Evolutionary conservation across 345 rosid genomes (phyloP), one percentile per base, ranked within the genome.

Genomic region (Hypericum perforatum): DNA sequence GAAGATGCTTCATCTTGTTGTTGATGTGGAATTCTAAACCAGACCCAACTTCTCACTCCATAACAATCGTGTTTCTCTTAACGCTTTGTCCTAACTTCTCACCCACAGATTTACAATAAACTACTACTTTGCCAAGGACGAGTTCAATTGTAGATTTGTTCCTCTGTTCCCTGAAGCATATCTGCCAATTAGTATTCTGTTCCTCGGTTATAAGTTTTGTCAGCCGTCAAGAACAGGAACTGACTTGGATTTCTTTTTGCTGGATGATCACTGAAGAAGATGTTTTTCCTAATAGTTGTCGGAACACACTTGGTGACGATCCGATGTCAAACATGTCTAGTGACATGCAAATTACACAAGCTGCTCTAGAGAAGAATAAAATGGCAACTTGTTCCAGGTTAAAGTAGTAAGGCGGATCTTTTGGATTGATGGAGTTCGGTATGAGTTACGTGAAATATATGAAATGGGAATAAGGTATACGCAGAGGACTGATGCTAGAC

Each of bases 141-240:
- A 79, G 77, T 2, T 65, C 32, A 67, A 76, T 59, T 83, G 95
- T 68, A 78, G 68, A 54, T 83, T 89, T 50, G 68, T 77, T 61
- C 86, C 95, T 0, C 54, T 75, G 40, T 74, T 68, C 67, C 88
- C 95, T 39, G 84, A 89, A 73, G 82, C 74, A 47, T 79, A 61
- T 70, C 50, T 63, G 57, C 81, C 94, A 2, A 74, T 63, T 47
- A 76, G 67, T 71, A 63, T 81, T 39, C 77, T 87, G 63, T 89
- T 89, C 63, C 65, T 55, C 2, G 84, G 77, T 16, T 92, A 78
- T 74, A 83, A 71, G 74, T 89, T 89, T 63, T 29, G 49, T 54
- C 95, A 86, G 74, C 76, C 87, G 62, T 71, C 88, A 7, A 87
- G 97, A 66, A 76, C 94, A 36, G 97, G 97, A 63, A 76, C 77